Conservation (phyloP, 177 flowering plant genomes). For the Telopea speciosissima region DNA sequence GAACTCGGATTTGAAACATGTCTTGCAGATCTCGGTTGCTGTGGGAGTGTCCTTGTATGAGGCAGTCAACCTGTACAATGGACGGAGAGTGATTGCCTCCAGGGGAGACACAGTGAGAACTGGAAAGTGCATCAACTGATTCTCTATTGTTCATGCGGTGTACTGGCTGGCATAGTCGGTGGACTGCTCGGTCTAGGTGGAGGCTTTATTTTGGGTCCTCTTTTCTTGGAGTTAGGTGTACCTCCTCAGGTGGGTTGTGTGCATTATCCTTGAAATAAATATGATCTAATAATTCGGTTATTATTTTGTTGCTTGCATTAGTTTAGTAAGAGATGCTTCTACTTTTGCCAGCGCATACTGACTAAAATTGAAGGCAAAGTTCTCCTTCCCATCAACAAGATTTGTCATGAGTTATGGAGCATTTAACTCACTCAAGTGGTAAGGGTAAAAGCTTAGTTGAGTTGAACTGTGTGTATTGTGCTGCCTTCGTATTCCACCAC, state of each 20-base stretch:
- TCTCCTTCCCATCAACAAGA: too few relatives aligned
- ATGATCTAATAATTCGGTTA: too few relatives aligned
- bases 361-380: too few relatives aligned
- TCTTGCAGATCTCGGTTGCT: constrained; percentile 69
- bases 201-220: constrained; percentile 93
- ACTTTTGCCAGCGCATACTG: too few relatives aligned
- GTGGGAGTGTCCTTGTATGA: constrained; percentile 67
- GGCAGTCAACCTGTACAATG: constrained; percentile 64
- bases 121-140: constrained; percentile 53
- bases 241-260: constrained; percentile 27
- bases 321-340: too few relatives aligned
- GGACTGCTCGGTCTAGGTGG: constrained; percentile 95
- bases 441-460: too few relatives aligned
- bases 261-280: not conserved
- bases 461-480: too few relatives aligned
- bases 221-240: constrained; percentile 50
- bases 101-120: constrained; percentile 48
- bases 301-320: too few relatives aligned
- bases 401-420: too few relatives aligned
- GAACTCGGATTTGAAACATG: constrained; percentile 6
- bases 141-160: constrained; percentile 56
- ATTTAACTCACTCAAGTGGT: too few relatives aligned
- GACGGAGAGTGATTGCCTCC: constrained; percentile 58
- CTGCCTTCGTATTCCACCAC: too few relatives aligned
- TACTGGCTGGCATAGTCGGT: constrained; percentile 85